phyloP scores from a whole-genome alignment of 1,284 basidiomycete genomes.

The Tetrapyrgos nigripes region DNA sequence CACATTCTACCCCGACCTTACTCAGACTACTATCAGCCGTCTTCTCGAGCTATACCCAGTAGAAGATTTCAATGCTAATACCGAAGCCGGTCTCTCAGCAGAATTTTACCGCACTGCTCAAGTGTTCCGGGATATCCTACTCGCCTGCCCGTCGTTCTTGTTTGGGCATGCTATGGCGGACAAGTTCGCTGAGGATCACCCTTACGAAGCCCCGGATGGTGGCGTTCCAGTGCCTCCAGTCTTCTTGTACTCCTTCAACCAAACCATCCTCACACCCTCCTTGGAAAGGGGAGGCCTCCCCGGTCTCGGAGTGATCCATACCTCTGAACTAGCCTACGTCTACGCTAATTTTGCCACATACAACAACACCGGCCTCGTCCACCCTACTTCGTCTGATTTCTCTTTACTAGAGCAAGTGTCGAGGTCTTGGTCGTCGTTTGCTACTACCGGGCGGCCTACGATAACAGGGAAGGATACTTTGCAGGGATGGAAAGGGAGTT shows the following conservation, averaged over 20 bases:
- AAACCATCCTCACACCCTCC: neutral
- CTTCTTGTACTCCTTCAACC: constrained; percentile 4
- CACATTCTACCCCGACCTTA: neutral
- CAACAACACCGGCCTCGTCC: neutral
- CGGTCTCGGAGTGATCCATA: constrained; percentile 1
- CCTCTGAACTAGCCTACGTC: constrained; percentile 1
- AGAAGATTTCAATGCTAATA: neutral
- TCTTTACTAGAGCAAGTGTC: neutral
- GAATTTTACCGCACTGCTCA: constrained; percentile 8
- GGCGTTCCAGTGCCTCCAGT: neutral
- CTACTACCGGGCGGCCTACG: neutral
- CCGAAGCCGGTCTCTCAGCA: neutral
- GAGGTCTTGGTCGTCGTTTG: constrained; percentile 2
- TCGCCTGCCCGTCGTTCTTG: constrained; percentile 4
- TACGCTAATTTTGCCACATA: constrained; percentile 4
- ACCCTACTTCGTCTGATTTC: neutral
- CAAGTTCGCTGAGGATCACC: neutral
- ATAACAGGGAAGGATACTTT: neutral
- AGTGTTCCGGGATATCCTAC: neutral
- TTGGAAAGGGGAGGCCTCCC: neutral
- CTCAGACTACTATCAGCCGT: neutral
- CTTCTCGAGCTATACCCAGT: constrained; percentile 1
- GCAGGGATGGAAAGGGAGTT: neutral
- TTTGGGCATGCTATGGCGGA: constrained; percentile 1
- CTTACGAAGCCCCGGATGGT: neutral